Base-by-base conservation (phyloP, 495 filamentous ascomycete genomes). In the Aspergillus wentii region DNA sequence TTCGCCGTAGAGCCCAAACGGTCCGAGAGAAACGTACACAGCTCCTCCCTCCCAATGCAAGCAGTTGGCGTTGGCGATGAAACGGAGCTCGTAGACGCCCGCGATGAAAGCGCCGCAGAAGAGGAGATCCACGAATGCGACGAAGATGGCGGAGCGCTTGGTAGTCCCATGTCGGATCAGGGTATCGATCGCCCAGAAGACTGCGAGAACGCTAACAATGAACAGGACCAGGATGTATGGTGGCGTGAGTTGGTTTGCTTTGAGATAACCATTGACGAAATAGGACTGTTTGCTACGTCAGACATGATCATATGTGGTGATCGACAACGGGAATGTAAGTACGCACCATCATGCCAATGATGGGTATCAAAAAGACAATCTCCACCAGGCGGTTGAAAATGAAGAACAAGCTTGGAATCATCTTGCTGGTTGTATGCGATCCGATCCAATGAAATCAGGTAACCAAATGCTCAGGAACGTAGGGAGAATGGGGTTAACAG, bases 41-140 rank as follows among this genome's bases (percentile, higher is more conserved):
- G 59, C 43, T 31, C 58, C 60, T 14, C 58, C 57, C 19, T 54
- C 41, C 67, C 83, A 71, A 52, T 68, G 48, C 2, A 72, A 54
- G 74, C 89, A 95, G 69, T 85, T 71, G 26, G 70, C 69, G 15
- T 61, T 55, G 1, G 77, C 65, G 56, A 92, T 84, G 57, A 74
- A 77, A 48, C 88, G 78, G 30, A 94, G 74, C 33, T 82, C 68
- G 57, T 82, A 87, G 33, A 91, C 85, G 50, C 64, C 80, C 1
- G 82, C 89, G 60, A 95, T 86, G 58, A 95, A 79, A 13, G 79
- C 82, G 45, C 84, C 89, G 52, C 92, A 72, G 66, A 95, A 88
- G 52, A 66, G 67, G 16, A 94, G 66, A 62, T 95, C 88, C 50
- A 94, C 52, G 50, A 91, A 68, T 16, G 79, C 66, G 41, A 94